Evolutionary conservation across 495 filamentous ascomycete species (phyloP).

Genomic region (Thermochaetoides thermophila): DNA sequence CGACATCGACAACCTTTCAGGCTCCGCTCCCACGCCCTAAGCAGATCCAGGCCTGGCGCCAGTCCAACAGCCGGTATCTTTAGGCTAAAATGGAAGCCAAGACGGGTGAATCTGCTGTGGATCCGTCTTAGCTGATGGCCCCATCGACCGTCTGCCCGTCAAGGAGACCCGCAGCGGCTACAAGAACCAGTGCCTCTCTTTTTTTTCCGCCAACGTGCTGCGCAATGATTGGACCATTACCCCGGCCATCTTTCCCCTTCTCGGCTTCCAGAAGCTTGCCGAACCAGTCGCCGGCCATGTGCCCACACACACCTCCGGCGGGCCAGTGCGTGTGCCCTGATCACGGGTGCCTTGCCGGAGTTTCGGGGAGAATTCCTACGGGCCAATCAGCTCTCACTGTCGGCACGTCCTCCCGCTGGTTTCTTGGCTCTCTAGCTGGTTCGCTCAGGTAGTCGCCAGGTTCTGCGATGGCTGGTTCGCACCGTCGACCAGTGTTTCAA

Average conservation of each 20-base stretch:
- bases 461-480: no score
- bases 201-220: slow-evolving; percentile 1
- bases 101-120: slow-evolving; percentile 10
- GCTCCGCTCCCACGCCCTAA: no score
- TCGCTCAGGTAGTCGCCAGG: no score
- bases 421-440: no score
- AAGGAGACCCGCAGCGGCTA: no score
- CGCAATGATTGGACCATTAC: no score
- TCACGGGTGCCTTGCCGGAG: no score
- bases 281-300: not conserved
- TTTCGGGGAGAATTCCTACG: slow-evolving; percentile 8
- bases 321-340: not conserved
- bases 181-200: no score
- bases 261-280: slow-evolving; percentile 5
- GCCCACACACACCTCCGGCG: not conserved
- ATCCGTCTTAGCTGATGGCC: slow-evolving; percentile 2
- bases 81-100: slow-evolving; percentile 16
- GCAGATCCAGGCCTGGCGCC: not conserved
- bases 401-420: not conserved
- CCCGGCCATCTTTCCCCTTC: no score
- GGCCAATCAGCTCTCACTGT: slow-evolving; percentile 4
- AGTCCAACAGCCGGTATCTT: slow-evolving; percentile 4
- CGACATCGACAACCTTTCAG: not conserved
- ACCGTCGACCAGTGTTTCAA: no score
- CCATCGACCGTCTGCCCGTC: not conserved